A percentile compares a stretch with the other conserved stretches of the same genome.
phyloP scores from a whole-genome alignment of 768 basidiomycete species.

The Leucosporidium creatinivorum region DNA sequence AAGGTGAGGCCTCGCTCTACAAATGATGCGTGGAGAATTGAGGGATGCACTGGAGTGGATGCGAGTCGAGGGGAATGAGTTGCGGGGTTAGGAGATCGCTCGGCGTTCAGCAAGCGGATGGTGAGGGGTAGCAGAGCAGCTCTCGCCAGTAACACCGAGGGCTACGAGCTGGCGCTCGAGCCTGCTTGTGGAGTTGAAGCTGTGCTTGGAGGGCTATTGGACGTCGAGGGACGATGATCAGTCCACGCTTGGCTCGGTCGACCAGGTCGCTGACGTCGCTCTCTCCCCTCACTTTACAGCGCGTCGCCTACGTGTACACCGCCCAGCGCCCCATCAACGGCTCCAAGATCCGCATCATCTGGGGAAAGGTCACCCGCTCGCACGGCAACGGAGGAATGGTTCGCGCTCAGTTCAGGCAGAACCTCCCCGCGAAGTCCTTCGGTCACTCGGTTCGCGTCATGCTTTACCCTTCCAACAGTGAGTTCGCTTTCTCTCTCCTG shows the following conservation, averaged over 20 bases:
- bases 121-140: background rate
- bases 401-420: constrained; percentile 85
- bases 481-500: constrained; percentile 43
- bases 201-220: too few relatives aligned
- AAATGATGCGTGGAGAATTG: background rate
- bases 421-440: constrained; percentile 90
- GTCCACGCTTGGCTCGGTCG: too few relatives aligned
- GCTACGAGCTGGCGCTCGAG: background rate
- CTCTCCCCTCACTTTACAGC: constrained; percentile 51
- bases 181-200: too few relatives aligned
- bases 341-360: constrained; percentile 93
- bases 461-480: constrained; percentile 76
- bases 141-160: background rate
- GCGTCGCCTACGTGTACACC: constrained; percentile 95
- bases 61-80: background rate
- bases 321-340: constrained; percentile 91
- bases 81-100: background rate
- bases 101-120: background rate
- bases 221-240: too few relatives aligned
- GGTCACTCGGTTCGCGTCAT: constrained; percentile 89
- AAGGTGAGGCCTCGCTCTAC: constrained; percentile 58
- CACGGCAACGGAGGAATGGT: constrained; percentile 79
- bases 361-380: constrained; percentile 53
- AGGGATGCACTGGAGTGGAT: background rate
- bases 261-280: constrained; percentile 1